A percentile compares a stretch with the other conserved stretches of the same genome.
These are phyloP conservation scores for Silene coronaria DNA, from an alignment of 179 eudicot genomes.

Conservation along the genomic window DNA sequence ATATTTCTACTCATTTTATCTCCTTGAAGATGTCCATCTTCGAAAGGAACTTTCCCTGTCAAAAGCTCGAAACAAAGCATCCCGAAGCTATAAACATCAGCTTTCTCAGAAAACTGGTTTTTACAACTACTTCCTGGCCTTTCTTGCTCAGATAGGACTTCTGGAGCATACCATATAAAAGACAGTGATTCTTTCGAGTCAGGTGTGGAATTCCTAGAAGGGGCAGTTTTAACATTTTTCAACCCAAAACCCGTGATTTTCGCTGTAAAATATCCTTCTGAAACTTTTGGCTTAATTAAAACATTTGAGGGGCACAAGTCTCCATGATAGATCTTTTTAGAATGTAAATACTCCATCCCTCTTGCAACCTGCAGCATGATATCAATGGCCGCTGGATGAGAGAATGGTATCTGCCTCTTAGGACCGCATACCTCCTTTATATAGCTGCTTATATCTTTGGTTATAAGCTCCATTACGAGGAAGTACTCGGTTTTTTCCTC, in stretches of 20 bases:
- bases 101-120: constrained; percentile 49
- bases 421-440: constrained; percentile 62
- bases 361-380: constrained; percentile 84
- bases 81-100: constrained; percentile 88
- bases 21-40: constrained; percentile 84
- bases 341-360: constrained; percentile 88
- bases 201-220: constrained; percentile 29
- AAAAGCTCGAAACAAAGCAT: constrained; percentile 83
- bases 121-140: constrained; percentile 34
- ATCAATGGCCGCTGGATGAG: constrained; percentile 62
- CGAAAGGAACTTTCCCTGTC: constrained; percentile 85
- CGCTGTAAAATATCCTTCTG: constrained; percentile 55
- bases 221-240: constrained; percentile 24
- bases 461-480: constrained; percentile 76
- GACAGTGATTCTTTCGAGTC: constrained; percentile 30
- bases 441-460: constrained; percentile 50
- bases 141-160: constrained; percentile 66
- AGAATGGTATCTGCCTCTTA: constrained; percentile 54
- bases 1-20: constrained; percentile 77
- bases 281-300: constrained; percentile 48
- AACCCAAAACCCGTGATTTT: constrained; percentile 66
- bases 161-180: constrained; percentile 83
- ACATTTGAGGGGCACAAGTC: constrained; percentile 67
- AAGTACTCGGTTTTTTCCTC: constrained; percentile 69
- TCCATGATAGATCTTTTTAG: constrained; percentile 65